phyloP scores from a whole-genome alignment of 768 basidiomycete genomes.

The Lyophyllum decastes region DNA sequence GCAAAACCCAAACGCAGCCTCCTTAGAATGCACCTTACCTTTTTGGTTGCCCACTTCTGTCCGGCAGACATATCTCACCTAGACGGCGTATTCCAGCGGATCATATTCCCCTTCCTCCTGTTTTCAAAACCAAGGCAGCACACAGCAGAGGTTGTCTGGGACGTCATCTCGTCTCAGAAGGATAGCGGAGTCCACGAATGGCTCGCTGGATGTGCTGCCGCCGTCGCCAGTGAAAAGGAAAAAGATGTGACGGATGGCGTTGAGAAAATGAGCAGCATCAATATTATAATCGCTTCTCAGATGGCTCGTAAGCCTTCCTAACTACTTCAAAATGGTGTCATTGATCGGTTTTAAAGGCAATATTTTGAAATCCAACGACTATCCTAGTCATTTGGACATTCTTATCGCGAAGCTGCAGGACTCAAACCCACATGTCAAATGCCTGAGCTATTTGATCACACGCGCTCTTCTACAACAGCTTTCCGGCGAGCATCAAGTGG shows the following conservation, averaged over 20 bases:
- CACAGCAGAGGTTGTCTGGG: slow-evolving; percentile 72
- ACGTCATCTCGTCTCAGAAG: slow-evolving; percentile 39
- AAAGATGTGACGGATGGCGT: slow-evolving; percentile 31
- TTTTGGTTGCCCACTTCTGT: slow-evolving; percentile 53
- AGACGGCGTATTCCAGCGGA: slow-evolving; percentile 44
- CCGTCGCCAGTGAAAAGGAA: slow-evolving; percentile 37
- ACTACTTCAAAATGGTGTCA: neutral
- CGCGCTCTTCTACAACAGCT: slow-evolving; percentile 58
- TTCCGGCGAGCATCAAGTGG: slow-evolving; percentile 60
- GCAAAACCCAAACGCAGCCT: slow-evolving; percentile 51
- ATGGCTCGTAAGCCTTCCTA: slow-evolving; percentile 59
- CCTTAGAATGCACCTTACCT: slow-evolving; percentile 56
- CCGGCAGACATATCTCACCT: slow-evolving; percentile 21
- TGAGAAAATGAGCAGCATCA: slow-evolving; percentile 51
- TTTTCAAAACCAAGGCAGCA: slow-evolving; percentile 73
- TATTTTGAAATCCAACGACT: slow-evolving; percentile 53
- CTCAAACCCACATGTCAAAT: slow-evolving; percentile 49
- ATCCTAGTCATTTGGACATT: slow-evolving; percentile 41
- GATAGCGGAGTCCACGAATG: slow-evolving; percentile 38
- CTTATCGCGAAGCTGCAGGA: slow-evolving; percentile 56
- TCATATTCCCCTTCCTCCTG: slow-evolving; percentile 75
- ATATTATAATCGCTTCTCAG: slow-evolving; percentile 54
- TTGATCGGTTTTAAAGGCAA: slow-evolving; percentile 48
- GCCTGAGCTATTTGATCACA: slow-evolving; percentile 63
- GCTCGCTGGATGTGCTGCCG: slow-evolving; percentile 54